Base-by-base conservation (phyloP, 371 early-diverging fungal species). In the Mucor mucedo region DNA sequence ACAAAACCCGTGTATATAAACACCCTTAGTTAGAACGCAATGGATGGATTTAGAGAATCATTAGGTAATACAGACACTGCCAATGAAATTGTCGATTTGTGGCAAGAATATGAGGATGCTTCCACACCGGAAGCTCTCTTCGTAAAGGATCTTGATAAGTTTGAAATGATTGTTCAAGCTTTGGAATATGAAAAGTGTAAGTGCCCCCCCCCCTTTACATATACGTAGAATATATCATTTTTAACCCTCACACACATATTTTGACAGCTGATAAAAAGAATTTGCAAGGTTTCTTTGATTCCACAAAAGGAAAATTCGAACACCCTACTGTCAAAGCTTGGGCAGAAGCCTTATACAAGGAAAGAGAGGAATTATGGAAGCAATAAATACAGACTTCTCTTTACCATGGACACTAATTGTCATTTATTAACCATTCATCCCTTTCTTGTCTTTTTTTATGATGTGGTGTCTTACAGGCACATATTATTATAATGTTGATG, bases 81-180 rank as follows among this genome's bases (percentile, higher is more conserved):
- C 9, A 62, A 76, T 13, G 93, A 94, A 66, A 94, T 97, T 38
- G 78, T 72, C 13, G 78, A 62, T 5, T 68, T 97, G 52, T 97
- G 96, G 96, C 70, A 75, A 42, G 97, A 97, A 70, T 97, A 95
- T 60, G 97, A 97, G 70, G 86, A 87, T n/a, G 85, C 80, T 2
- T 50, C 62, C 13, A 91, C 94, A 2, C 70, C 75, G 2, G 97
- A 96, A 71, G 95, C 97, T 2, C 69, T 83, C 32, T 67, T 96
- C 32, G 95, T 94, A 50, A 93, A 96, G 62, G 95, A 97, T 68
- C 69, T 96, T 57, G 97, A 97, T 78, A 96, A 95, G 70, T 94
- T 91, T 79, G 95, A 96, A 75, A 94, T 96, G 95, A 91, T 95
- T 63, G 84, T 92, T 56, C 97, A 96, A 77, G 95, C 95, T 3